These are phyloP conservation scores for Epichloe elymi DNA, from an alignment of 2,329 filamentous ascomycete genomes.

Conservation along the genomic window DNA sequence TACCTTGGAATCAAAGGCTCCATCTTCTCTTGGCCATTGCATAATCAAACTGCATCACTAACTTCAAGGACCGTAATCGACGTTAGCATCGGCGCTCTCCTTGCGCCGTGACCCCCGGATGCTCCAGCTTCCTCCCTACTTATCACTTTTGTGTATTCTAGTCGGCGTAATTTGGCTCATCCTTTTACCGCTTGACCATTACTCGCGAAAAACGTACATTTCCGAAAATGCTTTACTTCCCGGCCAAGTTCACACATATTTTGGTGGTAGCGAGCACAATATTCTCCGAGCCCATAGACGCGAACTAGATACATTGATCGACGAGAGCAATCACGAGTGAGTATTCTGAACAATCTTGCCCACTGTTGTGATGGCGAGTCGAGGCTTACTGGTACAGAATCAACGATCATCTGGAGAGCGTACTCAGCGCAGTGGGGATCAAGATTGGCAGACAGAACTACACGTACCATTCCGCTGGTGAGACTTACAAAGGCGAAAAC, in stretches of 20 bases:
- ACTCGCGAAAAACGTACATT: slow-evolving; percentile 87
- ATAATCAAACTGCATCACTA: not conserved
- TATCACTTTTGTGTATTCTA: slow-evolving; percentile 73
- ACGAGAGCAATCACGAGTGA: slow-evolving; percentile 40
- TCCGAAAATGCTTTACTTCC: slow-evolving; percentile 94
- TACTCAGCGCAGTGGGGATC: slow-evolving; percentile 66
- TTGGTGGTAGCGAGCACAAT: slow-evolving; percentile 90
- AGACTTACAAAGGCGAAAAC: slow-evolving; percentile 69
- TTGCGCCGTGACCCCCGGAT: slow-evolving; percentile 71
- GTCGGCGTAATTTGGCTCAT: slow-evolving; percentile 84
- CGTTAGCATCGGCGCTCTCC: slow-evolving; percentile 45
- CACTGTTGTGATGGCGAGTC: not conserved
- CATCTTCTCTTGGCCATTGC: not conserved
- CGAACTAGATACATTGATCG: slow-evolving; percentile 56
- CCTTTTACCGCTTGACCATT: slow-evolving; percentile 76
- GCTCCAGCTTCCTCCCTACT: slow-evolving; percentile 71
- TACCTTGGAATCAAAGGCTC: not conserved
- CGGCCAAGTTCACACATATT: slow-evolving; percentile 95
- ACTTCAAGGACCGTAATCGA: not conserved
- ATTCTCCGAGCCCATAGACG: slow-evolving; percentile 81
- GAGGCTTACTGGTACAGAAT: slow-evolving; percentile 25
- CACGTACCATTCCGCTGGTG: slow-evolving; percentile 67
- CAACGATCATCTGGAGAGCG: slow-evolving; percentile 59
- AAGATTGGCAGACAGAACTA: slow-evolving; percentile 85
- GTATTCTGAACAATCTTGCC: slow-evolving; percentile 9